Percentiles rank a stretch among this genome's conserved stretches.
Evolutionary conservation across 768 basidiomycete genomes (phyloP).

Genomic region (Hysterangium stoloniferum): DNA sequence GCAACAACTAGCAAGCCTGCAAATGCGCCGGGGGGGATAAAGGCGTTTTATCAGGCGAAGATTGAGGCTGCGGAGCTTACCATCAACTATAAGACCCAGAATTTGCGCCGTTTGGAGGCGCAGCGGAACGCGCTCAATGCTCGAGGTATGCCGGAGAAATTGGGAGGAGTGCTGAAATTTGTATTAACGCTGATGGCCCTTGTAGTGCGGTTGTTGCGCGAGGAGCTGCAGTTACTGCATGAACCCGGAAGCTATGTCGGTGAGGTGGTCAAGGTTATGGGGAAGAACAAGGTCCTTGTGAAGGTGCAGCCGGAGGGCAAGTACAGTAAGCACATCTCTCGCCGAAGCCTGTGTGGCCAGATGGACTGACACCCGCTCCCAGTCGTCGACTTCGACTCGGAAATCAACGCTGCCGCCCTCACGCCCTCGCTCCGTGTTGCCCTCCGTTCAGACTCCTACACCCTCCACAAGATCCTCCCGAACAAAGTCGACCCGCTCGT

Average conservation of each 20-base stretch:
- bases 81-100: conserved; percentile 96
- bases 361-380: too few relatives aligned
- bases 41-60: conserved; percentile 93
- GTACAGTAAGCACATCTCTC: conserved; percentile 67
- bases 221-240: conserved; percentile 87
- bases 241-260: conserved; percentile 98
- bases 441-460: conserved; percentile 92
- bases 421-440: conserved; percentile 88
- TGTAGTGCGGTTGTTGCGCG: conserved; percentile 78
- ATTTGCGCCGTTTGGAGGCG: conserved; percentile 89
- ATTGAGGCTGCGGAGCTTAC: conserved; percentile 88
- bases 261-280: conserved; percentile 97
- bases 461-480: conserved; percentile 92
- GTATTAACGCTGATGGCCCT: background rate
- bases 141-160: conserved; percentile 54
- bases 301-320: conserved; percentile 99
- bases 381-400: conserved; percentile 92
- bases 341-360: too few relatives aligned
- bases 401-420: conserved; percentile 73
- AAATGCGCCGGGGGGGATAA: conserved; percentile 54
- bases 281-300: conserved; percentile 96
- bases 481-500: conserved; percentile 98
- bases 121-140: conserved; percentile 97
- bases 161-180: too few relatives aligned
- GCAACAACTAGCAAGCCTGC: conserved; percentile 2